Conservation (phyloP, 2,329 filamentous ascomycete genomes). For the Penicillium sp. region DNA sequence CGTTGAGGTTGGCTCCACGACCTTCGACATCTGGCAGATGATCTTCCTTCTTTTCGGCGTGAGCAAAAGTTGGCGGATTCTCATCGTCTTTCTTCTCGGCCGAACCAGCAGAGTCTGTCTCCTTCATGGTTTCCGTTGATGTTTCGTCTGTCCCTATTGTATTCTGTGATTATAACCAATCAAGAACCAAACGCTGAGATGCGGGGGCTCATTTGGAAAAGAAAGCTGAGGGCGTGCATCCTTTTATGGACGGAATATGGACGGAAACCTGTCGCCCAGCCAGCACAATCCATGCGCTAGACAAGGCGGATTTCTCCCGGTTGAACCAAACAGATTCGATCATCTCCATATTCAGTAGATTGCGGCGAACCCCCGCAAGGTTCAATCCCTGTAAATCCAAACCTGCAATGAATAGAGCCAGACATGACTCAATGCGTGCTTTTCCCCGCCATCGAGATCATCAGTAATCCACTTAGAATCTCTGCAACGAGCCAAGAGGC, state of each 20-base stretch:
- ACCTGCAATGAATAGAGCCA: not conserved
- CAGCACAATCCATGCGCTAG: not conserved
- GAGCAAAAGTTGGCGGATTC: slow-evolving; percentile 3
- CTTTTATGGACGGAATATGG: slow-evolving; percentile 2
- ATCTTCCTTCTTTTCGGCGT: slow-evolving; percentile 10
- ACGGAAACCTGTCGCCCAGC: not conserved
- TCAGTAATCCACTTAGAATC: not conserved
- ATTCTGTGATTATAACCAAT: too few species aligned
- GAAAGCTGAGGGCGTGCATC: not conserved
- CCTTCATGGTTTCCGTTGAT: slow-evolving; percentile 7
- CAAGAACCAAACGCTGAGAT: not conserved
- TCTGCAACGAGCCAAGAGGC: slow-evolving; percentile 1
- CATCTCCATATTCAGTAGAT: too few species aligned
- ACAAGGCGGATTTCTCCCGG: too few species aligned
- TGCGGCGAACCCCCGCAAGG: too few species aligned
- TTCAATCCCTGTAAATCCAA: too few species aligned
- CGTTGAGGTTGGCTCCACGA: slow-evolving; percentile 26
- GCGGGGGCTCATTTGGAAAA: not conserved
- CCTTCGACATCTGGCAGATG: slow-evolving; percentile 23
- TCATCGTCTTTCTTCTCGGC: slow-evolving; percentile 4
- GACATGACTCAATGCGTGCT: slow-evolving; percentile 2
- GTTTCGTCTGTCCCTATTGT: too few species aligned
- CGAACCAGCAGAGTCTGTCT: slow-evolving; percentile 2
- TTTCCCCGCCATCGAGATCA: slow-evolving; percentile 1
- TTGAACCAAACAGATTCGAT: too few species aligned